These are phyloP conservation scores for Glonium stellatum DNA, from an alignment of 495 filamentous ascomycete species.

Conservation along the genomic window DNA sequence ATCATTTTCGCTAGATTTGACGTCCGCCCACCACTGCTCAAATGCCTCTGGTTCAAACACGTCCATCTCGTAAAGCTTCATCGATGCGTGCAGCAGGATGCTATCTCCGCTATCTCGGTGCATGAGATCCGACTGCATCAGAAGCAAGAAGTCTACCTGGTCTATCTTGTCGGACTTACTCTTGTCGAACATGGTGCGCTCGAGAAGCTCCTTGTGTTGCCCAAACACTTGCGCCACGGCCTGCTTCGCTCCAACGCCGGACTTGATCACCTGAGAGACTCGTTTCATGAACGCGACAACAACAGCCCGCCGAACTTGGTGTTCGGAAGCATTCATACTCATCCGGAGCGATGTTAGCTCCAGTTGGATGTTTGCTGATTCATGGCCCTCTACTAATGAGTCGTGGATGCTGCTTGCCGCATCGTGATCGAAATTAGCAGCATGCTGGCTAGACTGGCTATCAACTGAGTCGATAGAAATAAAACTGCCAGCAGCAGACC, in stretches of 20 bases:
- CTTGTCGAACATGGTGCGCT: constrained; percentile 52
- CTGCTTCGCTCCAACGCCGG: constrained; percentile 44
- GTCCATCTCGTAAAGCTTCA: constrained; percentile 77
- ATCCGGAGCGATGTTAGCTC: constrained; percentile 88
- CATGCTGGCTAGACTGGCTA: constrained; percentile 41
- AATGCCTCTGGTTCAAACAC: constrained; percentile 85
- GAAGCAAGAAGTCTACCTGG: constrained; percentile 77
- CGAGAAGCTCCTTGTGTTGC: constrained; percentile 51
- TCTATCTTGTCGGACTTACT: constrained; percentile 54
- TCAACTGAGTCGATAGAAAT: constrained; percentile 53
- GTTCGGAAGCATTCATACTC: constrained; percentile 79
- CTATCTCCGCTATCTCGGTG: constrained; percentile 48
- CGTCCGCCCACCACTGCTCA: constrained; percentile 79
- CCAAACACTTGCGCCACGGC: constrained; percentile 57
- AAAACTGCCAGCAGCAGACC: constrained; percentile 46
- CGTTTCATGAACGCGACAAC: constrained; percentile 78
- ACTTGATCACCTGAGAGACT: constrained; percentile 62
- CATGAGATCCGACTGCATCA: constrained; percentile 71
- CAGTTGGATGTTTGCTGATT: constrained; percentile 78
- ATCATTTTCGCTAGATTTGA: constrained; percentile 53
- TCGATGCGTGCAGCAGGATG: constrained; percentile 65
- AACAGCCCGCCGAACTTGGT: constrained; percentile 78
- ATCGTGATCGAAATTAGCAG: constrained; percentile 74
- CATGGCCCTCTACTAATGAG: constrained; percentile 62
- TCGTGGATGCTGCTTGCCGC: constrained; percentile 79